phyloP scores from a whole-genome alignment of 2,329 filamentous ascomycete genomes.

The Colletotrichum agaves region DNA sequence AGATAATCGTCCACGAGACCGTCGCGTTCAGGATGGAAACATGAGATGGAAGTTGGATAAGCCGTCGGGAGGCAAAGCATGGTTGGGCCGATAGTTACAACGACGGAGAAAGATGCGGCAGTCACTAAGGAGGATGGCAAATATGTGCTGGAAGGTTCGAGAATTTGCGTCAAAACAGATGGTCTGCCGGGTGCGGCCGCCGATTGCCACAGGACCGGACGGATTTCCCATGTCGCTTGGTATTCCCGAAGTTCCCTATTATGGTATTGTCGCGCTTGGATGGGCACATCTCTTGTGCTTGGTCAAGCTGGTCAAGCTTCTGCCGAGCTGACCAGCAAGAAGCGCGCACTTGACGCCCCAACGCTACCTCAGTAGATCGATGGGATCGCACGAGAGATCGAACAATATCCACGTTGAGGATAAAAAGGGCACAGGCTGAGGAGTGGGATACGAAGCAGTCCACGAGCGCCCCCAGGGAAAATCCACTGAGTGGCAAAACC shows the following conservation, averaged over 20 bases:
- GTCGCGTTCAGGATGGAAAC: background rate
- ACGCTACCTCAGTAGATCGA: constrained; percentile 13
- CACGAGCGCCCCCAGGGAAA: constrained; percentile 13
- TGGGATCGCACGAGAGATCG: constrained; percentile 22
- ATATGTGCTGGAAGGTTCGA: background rate
- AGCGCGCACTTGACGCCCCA: constrained; percentile 26
- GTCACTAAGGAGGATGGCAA: background rate
- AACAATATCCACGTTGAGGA: constrained; percentile 1
- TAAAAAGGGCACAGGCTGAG: constrained; percentile 3
- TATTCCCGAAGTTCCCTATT: constrained; percentile 1
- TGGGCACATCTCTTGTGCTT: background rate
- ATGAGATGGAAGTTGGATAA: background rate
- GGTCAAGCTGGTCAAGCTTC: constrained; percentile 15
- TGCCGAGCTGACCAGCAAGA: constrained; percentile 19
- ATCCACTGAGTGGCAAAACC: constrained; percentile 5
- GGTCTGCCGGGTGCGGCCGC: constrained; percentile 6
- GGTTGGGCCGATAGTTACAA: constrained; percentile 8
- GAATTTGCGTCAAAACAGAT: background rate
- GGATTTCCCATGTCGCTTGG: constrained; percentile 4
- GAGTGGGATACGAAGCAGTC: constrained; percentile 28
- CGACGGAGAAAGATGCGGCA: constrained; percentile 13
- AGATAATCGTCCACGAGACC: background rate
- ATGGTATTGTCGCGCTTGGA: background rate
- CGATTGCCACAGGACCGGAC: constrained; percentile 9
- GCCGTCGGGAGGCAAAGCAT: constrained; percentile 11